Evolutionary conservation across 441 rosid genomes (phyloP), one percentile per base, ranked within the genome.

Genomic region (Melastoma candidum): DNA sequence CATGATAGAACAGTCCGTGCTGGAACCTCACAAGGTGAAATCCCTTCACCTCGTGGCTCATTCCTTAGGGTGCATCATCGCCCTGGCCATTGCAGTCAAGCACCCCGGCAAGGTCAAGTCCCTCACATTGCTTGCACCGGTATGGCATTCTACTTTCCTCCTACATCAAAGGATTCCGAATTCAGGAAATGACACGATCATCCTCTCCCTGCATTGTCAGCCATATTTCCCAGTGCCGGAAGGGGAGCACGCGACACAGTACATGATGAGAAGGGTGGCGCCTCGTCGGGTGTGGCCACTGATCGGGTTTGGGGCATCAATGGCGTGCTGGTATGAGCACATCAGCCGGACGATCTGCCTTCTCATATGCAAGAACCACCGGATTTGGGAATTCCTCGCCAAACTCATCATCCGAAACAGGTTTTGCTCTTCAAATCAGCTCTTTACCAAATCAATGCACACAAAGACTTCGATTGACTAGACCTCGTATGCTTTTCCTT

Each of bases 31-130:
- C 75, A 63, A 77, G 14, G 94, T 92, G 17, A 81, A 77, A 74
- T 82, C 94, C 41, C 84, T 88, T 73, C 98, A 92, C 76, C 77
- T 92, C 41, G 98, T 92, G 48, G 98, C 98, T 57, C 98, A 92
- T 67, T 92, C 98, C 46, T 71, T 92, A 56, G 98, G 98, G 39
- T 92, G 98, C 84, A 84, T 92, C 67, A 68, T 92, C 72, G 98
- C 97, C 25, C 81, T 92, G 12, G 87, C 85, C 0, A 80, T 92
- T 0, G 97, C 98, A 0, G 94, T 84, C 5, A 88, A 72, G 69
- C 81, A 82, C 57, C 82, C 89, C 0, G 71, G 66, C 44, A 75
- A 87, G 22, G 70, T 92, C 73, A 87, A 85, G 73, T 85, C 98
- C 14, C 84, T 92, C 3, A 88, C 98, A 46, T 78, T 88, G 45